Evolutionary conservation across 2,329 filamentous ascomycete species (phyloP), one percentile per base, ranked within the genome.

Genomic region (Macrophomina pseudophaseolina): DNA sequence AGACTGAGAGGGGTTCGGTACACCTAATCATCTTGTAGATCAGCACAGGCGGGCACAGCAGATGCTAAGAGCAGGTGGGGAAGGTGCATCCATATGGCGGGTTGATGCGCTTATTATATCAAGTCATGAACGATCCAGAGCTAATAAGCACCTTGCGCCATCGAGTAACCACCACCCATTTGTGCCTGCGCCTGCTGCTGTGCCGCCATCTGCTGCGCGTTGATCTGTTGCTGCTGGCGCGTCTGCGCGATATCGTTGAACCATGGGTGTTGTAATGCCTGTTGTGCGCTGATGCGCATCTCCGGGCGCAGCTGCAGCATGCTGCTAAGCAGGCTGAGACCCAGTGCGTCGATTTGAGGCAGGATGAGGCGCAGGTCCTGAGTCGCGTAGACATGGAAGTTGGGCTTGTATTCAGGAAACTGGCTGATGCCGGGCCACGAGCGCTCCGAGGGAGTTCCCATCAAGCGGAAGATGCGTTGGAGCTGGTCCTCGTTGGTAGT

Each of bases 401-500:
- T 97, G 56, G 90, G 87, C 84, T 98, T 97, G 85, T 98, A 99
- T 80, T 99, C 95, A n/a, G 94, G 93, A 73, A 97, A 94, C 75
- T 94, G 90, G 23, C 91, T 93, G 75, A 99, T 97, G 49, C 94
- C 94, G 0, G 94, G 94, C 95, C 95, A 99, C 4, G 91, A 93
- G 52, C 93, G 89, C 80, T 99, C 95, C 0, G 92, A 97, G 0
- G 95, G 95, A 0, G 95, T 99, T 69, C 95, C 95, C 95, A 99
- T 99, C 68, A 99, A 90, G 68, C 95, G 88, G 86, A 99, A 99
- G 79, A 99, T 99, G 78, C 96, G 93, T 70, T 97, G 87, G 62
- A 98, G 89, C 79, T 99, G 95, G 76, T 99, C 95, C 79, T 99
- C 95, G 78, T 99, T 99, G 44, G 95, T 97, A 1, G 95, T 99